phyloP scores from a whole-genome alignment of 2,329 filamentous ascomycete species.

The Zymoseptoria tritici region DNA sequence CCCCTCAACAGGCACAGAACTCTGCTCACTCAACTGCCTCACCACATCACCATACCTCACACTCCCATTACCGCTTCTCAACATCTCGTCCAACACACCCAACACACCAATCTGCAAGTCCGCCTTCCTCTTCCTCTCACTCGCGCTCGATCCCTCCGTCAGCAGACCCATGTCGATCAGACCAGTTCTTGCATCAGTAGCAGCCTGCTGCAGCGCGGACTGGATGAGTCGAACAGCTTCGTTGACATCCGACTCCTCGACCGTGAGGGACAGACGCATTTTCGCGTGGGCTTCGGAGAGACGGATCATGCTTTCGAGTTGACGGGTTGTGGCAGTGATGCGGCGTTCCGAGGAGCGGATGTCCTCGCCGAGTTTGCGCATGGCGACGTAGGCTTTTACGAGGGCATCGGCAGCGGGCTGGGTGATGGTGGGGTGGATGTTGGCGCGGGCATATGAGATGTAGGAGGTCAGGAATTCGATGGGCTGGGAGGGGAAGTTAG shows the following conservation, averaged over 20 bases:
- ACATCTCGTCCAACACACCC: constrained; percentile 71
- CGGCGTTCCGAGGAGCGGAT: constrained; percentile 79
- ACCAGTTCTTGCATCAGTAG: constrained; percentile 84
- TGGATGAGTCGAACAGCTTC: constrained; percentile 92
- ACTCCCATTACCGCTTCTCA: constrained; percentile 51
- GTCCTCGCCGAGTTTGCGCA: constrained; percentile 76
- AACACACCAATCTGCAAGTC: constrained; percentile 79
- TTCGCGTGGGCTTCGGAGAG: constrained; percentile 94
- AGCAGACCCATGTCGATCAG: constrained; percentile 95
- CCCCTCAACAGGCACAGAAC: constrained; percentile 62
- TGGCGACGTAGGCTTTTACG: constrained; percentile 80
- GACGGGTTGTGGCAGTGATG: constrained; percentile 93
- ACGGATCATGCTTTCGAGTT: constrained; percentile 97
- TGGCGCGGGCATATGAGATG: constrained; percentile 88
- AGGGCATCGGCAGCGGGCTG: constrained; percentile 75
- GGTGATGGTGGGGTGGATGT: constrained; percentile 76
- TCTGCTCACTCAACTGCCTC: constrained; percentile 63
- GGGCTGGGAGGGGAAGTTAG: constrained; percentile 46
- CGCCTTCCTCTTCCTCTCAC: constrained; percentile 73
- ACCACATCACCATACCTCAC: constrained; percentile 75
- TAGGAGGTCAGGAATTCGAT: constrained; percentile 94
- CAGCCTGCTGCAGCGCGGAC: constrained; percentile 87
- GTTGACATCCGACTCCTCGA: constrained; percentile 73
- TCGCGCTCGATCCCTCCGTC: constrained; percentile 85
- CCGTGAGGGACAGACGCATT: constrained; percentile 75